Conservation (phyloP, 164 flowering plant genomes). For the Chloranthus sessilifolius region DNA sequence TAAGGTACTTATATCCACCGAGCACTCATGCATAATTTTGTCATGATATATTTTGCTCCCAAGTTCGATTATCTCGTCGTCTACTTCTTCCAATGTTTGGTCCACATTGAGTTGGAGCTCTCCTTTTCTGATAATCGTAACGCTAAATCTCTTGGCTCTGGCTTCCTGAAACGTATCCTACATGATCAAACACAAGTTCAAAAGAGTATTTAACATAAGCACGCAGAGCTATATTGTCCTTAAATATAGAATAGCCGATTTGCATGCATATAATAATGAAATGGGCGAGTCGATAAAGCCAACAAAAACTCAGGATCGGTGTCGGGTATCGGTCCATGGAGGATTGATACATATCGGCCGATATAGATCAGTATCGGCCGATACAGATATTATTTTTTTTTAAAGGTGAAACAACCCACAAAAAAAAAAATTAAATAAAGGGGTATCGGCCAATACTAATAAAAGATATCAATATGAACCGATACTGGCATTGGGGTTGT, state of each 20-base stretch:
- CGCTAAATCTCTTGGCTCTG: conserved; percentile 76
- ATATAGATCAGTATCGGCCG: too few relatives aligned
- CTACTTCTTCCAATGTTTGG: conserved; percentile 73
- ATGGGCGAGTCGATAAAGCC: too few relatives aligned
- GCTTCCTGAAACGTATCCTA: conserved; percentile 81
- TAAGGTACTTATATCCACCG: conserved; percentile 48
- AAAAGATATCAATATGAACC: too few relatives aligned
- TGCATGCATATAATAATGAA: too few relatives aligned
- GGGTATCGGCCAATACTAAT: too few relatives aligned
- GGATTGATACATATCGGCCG: too few relatives aligned
- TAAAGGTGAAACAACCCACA: too few relatives aligned
- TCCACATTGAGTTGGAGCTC: conserved; percentile 66
- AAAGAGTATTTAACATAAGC: not conserved
- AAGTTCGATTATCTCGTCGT: conserved; percentile 58
- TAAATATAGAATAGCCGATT: not conserved
- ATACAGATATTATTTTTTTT: too few relatives aligned
- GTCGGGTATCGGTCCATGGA: too few relatives aligned
- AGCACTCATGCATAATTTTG: conserved; percentile 51
- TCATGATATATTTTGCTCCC: conserved; percentile 92
- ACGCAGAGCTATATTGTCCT: not conserved
- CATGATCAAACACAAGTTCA: conserved; percentile 4
- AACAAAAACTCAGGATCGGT: too few relatives aligned
- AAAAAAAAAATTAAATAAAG: too few relatives aligned
- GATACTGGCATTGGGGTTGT: too few relatives aligned
- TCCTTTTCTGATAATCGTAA: conserved; percentile 74